phyloP scores from a whole-genome alignment of 306 rosid species.

The Castanea sativa region DNA sequence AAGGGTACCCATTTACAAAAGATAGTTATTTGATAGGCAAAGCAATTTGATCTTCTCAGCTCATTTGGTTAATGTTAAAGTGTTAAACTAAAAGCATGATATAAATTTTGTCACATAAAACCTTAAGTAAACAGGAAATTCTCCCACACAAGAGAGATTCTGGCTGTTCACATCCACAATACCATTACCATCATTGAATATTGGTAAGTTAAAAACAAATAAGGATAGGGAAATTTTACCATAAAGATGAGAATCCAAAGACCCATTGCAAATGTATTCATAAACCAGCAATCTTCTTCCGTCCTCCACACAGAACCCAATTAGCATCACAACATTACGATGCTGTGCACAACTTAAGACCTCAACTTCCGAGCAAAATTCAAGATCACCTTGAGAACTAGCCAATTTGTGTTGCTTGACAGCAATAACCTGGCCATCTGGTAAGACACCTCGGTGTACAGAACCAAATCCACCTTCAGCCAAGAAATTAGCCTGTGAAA shows the following conservation, averaged over 20 bases:
- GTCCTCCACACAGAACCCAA: slow-evolving; percentile 85
- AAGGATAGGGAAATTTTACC: slow-evolving; percentile 38
- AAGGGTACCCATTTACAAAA: background rate
- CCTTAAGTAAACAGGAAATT: background rate
- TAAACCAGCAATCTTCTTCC: slow-evolving; percentile 91
- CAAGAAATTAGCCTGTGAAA: slow-evolving; percentile 80
- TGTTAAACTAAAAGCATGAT: background rate
- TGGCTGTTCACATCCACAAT: background rate
- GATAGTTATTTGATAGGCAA: no score
- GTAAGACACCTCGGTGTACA: slow-evolving; percentile 75
- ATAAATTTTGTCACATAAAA: background rate
- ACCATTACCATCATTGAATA: background rate
- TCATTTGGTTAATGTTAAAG: background rate
- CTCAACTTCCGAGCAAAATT: slow-evolving; percentile 96
- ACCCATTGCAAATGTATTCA: slow-evolving; percentile 90
- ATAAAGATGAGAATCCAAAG: slow-evolving; percentile 85
- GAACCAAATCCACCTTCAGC: slow-evolving; percentile 99
- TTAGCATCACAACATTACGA: slow-evolving; percentile 92
- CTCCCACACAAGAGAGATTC: background rate
- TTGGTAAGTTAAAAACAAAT: background rate
- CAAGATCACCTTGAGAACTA: slow-evolving; percentile 91
- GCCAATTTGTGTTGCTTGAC: slow-evolving; percentile 90
- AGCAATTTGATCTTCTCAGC: background rate
- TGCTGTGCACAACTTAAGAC: slow-evolving; percentile 97
- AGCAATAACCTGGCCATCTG: slow-evolving; percentile 78